These are phyloP conservation scores for Apiospora koreana DNA, from an alignment of 2,329 filamentous ascomycete genomes.

Conservation along the genomic window DNA sequence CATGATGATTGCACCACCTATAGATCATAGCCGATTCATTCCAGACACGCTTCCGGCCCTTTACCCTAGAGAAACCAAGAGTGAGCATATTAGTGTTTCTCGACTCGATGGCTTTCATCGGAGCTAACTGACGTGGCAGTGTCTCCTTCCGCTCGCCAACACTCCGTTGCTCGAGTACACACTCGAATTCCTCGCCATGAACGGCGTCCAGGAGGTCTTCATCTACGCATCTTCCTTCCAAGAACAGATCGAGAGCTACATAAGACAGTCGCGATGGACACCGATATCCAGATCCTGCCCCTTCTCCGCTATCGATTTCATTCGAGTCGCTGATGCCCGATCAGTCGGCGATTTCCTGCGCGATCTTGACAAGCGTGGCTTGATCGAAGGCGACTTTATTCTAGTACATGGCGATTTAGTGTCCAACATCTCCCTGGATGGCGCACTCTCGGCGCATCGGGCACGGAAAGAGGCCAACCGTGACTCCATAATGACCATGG, in stretches of 20 bases:
- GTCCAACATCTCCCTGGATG: conserved; percentile 83
- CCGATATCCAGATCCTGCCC: conserved; percentile 57
- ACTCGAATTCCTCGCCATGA: conserved; percentile 91
- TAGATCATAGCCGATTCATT: conserved; percentile 93
- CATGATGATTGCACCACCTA: neutral
- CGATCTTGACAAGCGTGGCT: conserved; percentile 81
- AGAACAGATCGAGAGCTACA: conserved; percentile 83
- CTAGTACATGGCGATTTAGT: conserved; percentile 91
- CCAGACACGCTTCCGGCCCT: conserved; percentile 86
- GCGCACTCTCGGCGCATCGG: conserved; percentile 75
- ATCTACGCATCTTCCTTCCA: conserved; percentile 89
- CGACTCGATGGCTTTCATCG: conserved; percentile 11
- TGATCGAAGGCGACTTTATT: conserved; percentile 89
- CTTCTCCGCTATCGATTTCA: conserved; percentile 79
- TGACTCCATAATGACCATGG: conserved; percentile 97
- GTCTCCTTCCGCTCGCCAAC: conserved; percentile 89
- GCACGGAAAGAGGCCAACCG: conserved; percentile 81
- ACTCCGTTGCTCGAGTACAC: conserved; percentile 97
- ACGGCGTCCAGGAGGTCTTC: conserved; percentile 91
- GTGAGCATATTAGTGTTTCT: conserved; percentile 49
- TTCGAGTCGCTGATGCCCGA: conserved; percentile 79
- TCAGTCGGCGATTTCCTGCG: conserved; percentile 94
- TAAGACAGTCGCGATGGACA: conserved; percentile 75
- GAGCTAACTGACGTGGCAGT: conserved; percentile 52
- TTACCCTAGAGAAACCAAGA: conserved; percentile 85